A percentile compares a stretch with the other conserved stretches of the same genome.
Conservation (phyloP, 345 rosid genomes). For the Sisymbrium altissimum region DNA sequence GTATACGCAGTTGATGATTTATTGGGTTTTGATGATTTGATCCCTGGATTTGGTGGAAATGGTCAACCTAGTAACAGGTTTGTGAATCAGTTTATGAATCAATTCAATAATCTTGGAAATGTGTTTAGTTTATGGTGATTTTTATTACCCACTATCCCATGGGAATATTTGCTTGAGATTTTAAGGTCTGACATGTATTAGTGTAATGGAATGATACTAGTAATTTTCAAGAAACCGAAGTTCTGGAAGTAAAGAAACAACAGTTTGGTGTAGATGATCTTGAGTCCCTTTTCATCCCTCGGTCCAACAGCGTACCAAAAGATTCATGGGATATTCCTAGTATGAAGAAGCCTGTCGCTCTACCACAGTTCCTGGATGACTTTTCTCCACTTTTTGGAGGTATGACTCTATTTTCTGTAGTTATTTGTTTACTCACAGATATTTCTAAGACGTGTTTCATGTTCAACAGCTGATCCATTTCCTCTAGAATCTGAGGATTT, state of each 20-base stretch:
- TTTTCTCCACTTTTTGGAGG: neutral
- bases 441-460: neutral
- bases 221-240: neutral
- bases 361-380: neutral
- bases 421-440: neutral
- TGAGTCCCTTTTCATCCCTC: neutral
- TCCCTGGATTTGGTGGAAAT: slow-evolving; percentile 63
- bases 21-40: slow-evolving; percentile 60
- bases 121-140: too few relatives aligned
- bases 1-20: slow-evolving; percentile 37
- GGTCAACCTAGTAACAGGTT: slow-evolving; percentile 42
- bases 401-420: neutral
- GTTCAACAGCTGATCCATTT: neutral
- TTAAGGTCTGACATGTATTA: too few relatives aligned
- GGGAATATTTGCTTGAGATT: too few relatives aligned
- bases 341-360: neutral
- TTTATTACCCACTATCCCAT: too few relatives aligned
- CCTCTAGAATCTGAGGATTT: neutral
- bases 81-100: neutral
- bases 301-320: neutral
- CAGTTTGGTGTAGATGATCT: neutral
- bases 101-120: too few relatives aligned
- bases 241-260: neutral
- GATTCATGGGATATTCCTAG: neutral
- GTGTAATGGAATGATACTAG: neutral